Evolutionary conservation across 768 basidiomycete species (phyloP).

Genomic region (Clathrus columnatus): DNA sequence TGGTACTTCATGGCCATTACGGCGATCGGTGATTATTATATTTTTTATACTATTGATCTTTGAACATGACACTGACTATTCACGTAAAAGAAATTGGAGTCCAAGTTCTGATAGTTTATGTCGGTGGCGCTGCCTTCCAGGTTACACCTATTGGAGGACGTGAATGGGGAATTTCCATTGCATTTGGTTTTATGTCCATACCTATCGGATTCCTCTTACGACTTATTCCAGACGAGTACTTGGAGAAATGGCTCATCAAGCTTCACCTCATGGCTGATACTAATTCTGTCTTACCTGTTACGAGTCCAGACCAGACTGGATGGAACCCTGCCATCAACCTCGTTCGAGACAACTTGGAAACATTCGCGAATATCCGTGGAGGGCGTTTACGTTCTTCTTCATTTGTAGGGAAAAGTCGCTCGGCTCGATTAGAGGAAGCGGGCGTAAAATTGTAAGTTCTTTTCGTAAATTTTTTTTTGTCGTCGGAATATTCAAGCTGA

Average conservation of each 20-base stretch:
- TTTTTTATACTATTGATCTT: neutral
- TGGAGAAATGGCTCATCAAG: slow-evolving; percentile 52
- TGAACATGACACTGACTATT: neutral
- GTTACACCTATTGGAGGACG: slow-evolving; percentile 69
- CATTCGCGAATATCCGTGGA: slow-evolving; percentile 78
- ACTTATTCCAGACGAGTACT: slow-evolving; percentile 68
- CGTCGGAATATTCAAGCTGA: neutral
- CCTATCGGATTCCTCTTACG: slow-evolving; percentile 82
- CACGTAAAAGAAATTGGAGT: slow-evolving; percentile 67
- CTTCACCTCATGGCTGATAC: slow-evolving; percentile 55
- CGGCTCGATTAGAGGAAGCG: slow-evolving; percentile 38
- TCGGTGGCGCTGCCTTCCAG: slow-evolving; percentile 88
- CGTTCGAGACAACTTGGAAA: slow-evolving; percentile 79
- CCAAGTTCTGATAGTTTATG: slow-evolving; percentile 83
- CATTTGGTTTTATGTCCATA: slow-evolving; percentile 78
- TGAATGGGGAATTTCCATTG: slow-evolving; percentile 91
- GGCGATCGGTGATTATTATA: slow-evolving; percentile 54
- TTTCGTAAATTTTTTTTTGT: slow-evolving; percentile 13
- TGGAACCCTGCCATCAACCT: slow-evolving; percentile 77
- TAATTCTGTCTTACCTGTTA: slow-evolving; percentile 50
- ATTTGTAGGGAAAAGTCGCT: slow-evolving; percentile 75
- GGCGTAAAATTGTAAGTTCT: slow-evolving; percentile 25
- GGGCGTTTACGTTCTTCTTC: slow-evolving; percentile 82
- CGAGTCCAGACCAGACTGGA: slow-evolving; percentile 47
- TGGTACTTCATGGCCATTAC: slow-evolving; percentile 82